Conservation (phyloP, 2,329 filamentous ascomycete genomes). For the Colletotrichum sp. region DNA sequence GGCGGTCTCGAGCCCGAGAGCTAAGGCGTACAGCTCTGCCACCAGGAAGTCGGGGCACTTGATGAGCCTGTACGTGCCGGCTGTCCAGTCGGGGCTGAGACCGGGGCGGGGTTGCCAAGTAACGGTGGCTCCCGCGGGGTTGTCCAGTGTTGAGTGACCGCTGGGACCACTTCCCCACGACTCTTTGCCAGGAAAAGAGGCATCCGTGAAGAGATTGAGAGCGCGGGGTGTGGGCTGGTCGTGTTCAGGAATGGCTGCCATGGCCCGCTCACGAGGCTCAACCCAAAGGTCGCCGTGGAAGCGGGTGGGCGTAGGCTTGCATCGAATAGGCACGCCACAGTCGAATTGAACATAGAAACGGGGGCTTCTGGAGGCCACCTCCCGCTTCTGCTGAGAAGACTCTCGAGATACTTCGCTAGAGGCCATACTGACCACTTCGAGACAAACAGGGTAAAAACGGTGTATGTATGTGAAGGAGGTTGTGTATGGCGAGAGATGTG, state of each 20-base stretch:
- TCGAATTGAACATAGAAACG: background rate
- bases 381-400: background rate
- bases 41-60: background rate
- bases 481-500: background rate
- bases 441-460: background rate
- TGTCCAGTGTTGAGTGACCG: background rate
- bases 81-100: background rate
- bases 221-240: background rate
- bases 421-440: background rate
- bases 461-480: background rate
- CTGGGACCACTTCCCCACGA: background rate
- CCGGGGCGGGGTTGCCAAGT: background rate
- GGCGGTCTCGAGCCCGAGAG: background rate
- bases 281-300: conserved; percentile 4
- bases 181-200: background rate
- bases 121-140: background rate
- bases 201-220: conserved; percentile 1
- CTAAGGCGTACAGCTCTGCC: background rate
- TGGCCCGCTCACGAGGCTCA: background rate
- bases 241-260: background rate
- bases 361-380: background rate
- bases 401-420: background rate
- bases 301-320: background rate
- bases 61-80: background rate
- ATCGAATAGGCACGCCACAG: background rate